Conservation (phyloP, 768 basidiomycete genomes). For the Mrakia hoshinonis region DNA sequence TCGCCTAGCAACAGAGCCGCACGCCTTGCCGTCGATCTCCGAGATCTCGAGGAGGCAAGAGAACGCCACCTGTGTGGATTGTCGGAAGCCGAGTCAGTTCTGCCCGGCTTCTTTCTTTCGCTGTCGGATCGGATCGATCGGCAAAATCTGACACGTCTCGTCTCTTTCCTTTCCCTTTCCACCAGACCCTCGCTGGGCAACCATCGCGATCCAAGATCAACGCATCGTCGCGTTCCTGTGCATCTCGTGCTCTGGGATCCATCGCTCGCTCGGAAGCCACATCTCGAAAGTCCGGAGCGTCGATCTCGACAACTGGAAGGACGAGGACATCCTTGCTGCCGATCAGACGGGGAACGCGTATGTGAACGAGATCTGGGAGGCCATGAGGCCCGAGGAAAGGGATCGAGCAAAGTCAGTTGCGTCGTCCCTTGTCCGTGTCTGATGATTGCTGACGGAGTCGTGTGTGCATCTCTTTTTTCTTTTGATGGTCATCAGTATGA, state of each 20-base stretch:
- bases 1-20: neutral
- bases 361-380: slow-evolving; percentile 25
- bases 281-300: slow-evolving; percentile 26
- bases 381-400: neutral
- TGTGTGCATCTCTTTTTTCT: neutral
- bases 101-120: neutral
- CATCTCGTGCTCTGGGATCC: slow-evolving; percentile 13
- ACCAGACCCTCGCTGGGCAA: slow-evolving; percentile 23
- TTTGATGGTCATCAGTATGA: neutral
- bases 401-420: slow-evolving; percentile 8
- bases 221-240: slow-evolving; percentile 19
- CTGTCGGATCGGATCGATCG: neutral
- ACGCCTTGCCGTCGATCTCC: neutral
- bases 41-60: slow-evolving; percentile 13
- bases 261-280: slow-evolving; percentile 20
- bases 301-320: slow-evolving; percentile 29
- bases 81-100: slow-evolving; percentile 20
- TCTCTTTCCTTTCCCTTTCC: neutral
- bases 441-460: neutral
- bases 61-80: slow-evolving; percentile 11
- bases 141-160: neutral
- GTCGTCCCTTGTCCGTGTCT: neutral
- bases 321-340: slow-evolving; percentile 10
- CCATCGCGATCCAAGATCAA: slow-evolving; percentile 16
- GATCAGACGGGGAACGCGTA: slow-evolving; percentile 19